Percentiles rank a stretch among this genome's conserved stretches.
Evolutionary conservation across 164 flowering plant species (phyloP).

Genomic region (Piper longum): DNA sequence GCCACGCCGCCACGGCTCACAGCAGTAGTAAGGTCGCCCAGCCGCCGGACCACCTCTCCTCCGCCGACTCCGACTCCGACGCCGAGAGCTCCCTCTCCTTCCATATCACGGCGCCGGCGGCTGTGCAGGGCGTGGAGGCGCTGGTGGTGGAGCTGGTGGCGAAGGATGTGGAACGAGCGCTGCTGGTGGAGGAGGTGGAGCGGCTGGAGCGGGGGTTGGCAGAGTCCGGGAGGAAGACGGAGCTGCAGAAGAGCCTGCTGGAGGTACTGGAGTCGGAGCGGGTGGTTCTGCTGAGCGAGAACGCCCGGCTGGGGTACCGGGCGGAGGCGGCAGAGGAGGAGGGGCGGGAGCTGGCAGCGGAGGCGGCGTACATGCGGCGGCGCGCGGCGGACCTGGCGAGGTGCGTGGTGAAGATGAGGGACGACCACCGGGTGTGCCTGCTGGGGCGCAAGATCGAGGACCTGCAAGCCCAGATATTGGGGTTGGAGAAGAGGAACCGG

Average conservation of each 20-base stretch:
- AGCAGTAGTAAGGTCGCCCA: no score
- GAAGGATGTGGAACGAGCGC: conserved; percentile 35
- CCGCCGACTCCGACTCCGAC: conserved; percentile 25
- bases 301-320: conserved; percentile 35
- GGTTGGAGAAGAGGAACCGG: conserved; percentile 52
- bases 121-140: conserved; percentile 5
- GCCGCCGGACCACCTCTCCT: conserved; percentile 4
- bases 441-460: conserved; percentile 48
- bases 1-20: conserved; percentile 2
- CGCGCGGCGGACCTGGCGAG: conserved; percentile 53
- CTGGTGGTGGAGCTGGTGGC: conserved; percentile 35
- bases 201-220: conserved; percentile 8
- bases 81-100: conserved; percentile 52
- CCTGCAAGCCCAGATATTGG: conserved; percentile 46
- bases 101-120: conserved; percentile 14
- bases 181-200: conserved; percentile 23
- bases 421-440: conserved; percentile 44
- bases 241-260: conserved; percentile 51
- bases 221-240: conserved; percentile 39
- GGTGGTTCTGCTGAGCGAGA: conserved; percentile 45
- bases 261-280: conserved; percentile 75
- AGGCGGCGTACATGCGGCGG: conserved; percentile 43
- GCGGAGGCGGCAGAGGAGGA: conserved; percentile 34
- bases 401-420: conserved; percentile 53
- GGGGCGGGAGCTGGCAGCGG: conserved; percentile 36